These are phyloP conservation scores for Nepenthes alata DNA, from an alignment of 179 eudicot genomes.

Conservation along the genomic window DNA sequence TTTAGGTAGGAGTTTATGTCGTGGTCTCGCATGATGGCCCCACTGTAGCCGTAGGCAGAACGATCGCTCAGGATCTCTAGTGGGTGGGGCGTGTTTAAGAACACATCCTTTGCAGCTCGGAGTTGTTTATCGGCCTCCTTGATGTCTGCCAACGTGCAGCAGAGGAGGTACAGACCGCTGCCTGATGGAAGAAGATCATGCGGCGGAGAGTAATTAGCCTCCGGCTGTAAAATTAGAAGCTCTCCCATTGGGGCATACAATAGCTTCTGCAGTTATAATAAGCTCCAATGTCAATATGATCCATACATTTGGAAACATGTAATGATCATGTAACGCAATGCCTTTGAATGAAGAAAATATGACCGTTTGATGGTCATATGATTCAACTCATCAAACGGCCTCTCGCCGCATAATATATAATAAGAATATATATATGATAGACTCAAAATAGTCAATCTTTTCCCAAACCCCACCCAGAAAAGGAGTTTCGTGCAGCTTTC, in stretches of 20 bases:
- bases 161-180: slow-evolving; percentile 59
- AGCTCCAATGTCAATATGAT: not conserved
- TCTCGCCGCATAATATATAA: too few species aligned
- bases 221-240: slow-evolving; percentile 80
- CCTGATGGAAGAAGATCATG: slow-evolving; percentile 83
- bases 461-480: too few species aligned
- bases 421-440: too few species aligned
- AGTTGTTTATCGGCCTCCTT: slow-evolving; percentile 43
- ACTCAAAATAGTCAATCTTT: too few species aligned
- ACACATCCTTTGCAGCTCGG: slow-evolving; percentile 51
- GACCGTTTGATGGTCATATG: too few species aligned
- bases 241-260: slow-evolving; percentile 92
- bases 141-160: slow-evolving; percentile 21
- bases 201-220: slow-evolving; percentile 57
- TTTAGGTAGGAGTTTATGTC: slow-evolving; percentile 72
- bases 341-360: too few species aligned
- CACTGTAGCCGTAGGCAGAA: slow-evolving; percentile 67
- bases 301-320: too few species aligned
- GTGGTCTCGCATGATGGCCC: slow-evolving; percentile 71
- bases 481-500: too few species aligned
- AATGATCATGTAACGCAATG: too few species aligned
- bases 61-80: slow-evolving; percentile 88
- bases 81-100: slow-evolving; percentile 82
- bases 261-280: slow-evolving; percentile 32
- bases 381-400: too few species aligned